Conservation (phyloP, 345 rosid species). For the Linum lewisii region DNA sequence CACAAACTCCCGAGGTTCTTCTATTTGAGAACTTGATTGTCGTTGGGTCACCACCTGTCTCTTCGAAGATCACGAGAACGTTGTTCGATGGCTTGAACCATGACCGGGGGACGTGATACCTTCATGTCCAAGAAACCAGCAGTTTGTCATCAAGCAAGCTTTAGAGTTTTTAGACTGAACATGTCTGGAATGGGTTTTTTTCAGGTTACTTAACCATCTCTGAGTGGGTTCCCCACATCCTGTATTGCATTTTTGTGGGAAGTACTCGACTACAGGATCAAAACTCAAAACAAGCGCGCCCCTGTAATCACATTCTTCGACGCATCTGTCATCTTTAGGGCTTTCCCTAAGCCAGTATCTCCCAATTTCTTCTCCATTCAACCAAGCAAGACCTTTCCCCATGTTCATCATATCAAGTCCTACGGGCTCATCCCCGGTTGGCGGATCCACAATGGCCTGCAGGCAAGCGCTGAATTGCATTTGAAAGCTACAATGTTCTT, state of each 20-base stretch:
- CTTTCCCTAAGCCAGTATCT: slow-evolving; percentile 69
- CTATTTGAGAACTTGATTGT: slow-evolving; percentile 55
- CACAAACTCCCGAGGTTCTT: slow-evolving; percentile 31
- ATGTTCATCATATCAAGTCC: slow-evolving; percentile 81
- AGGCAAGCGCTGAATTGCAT: too few species aligned
- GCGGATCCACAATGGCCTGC: slow-evolving; percentile 66
- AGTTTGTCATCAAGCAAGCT: neutral
- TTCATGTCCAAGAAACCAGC: slow-evolving; percentile 11
- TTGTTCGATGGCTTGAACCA: slow-evolving; percentile 91
- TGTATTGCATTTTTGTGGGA: slow-evolving; percentile 62
- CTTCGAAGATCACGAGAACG: slow-evolving; percentile 76
- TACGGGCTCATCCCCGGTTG: slow-evolving; percentile 72
- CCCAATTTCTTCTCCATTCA: slow-evolving; percentile 95
- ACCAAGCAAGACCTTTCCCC: slow-evolving; percentile 98
- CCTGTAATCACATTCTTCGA: slow-evolving; percentile 61
- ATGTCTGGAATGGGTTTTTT: neutral
- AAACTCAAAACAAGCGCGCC: slow-evolving; percentile 18
- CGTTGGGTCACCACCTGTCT: slow-evolving; percentile 76
- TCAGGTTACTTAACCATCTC: slow-evolving; percentile 52
- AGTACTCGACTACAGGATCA: slow-evolving; percentile 19
- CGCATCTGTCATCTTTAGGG: slow-evolving; percentile 39
- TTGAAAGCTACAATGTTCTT: too few species aligned
- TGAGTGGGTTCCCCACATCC: slow-evolving; percentile 91
- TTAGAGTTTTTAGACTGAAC: neutral
- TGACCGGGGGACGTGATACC: slow-evolving; percentile 93